Evolutionary conservation across 1,139 yeast genomes (phyloP).

Genomic region (Protomyces pachydermus): DNA sequence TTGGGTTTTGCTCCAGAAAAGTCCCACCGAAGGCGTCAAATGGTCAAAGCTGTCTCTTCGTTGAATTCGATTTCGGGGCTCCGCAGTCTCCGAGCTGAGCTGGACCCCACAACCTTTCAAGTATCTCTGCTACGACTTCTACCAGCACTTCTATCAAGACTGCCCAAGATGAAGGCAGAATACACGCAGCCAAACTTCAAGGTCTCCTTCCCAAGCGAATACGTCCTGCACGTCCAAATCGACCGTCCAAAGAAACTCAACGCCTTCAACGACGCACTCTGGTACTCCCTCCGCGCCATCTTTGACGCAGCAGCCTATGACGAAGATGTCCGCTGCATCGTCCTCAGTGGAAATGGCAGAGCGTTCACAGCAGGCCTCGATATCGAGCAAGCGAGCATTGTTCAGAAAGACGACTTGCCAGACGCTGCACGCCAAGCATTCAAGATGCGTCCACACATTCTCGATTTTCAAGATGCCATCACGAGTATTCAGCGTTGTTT

Average conservation of each 20-base stretch:
- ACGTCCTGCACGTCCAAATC: slow-evolving; percentile 56
- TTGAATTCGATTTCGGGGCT: too few species aligned
- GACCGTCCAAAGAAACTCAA: slow-evolving; percentile 49
- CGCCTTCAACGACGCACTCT: slow-evolving; percentile 35
- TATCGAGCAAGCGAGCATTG: slow-evolving; percentile 40
- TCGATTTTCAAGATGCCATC: slow-evolving; percentile 25
- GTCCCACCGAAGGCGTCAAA: too few species aligned
- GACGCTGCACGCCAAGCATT: slow-evolving; percentile 13
- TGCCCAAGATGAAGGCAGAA: neutral
- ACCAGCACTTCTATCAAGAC: too few species aligned
- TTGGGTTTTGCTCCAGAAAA: too few species aligned
- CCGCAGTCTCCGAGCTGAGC: too few species aligned
- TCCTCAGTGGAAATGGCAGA: slow-evolving; percentile 56
- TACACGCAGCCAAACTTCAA: slow-evolving; percentile 12
- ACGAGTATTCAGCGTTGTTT: slow-evolving; percentile 7
- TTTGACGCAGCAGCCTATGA: slow-evolving; percentile 49
- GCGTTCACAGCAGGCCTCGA: slow-evolving; percentile 66
- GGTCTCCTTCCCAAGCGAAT: slow-evolving; percentile 43
- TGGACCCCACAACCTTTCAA: too few species aligned
- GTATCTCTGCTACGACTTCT: too few species aligned
- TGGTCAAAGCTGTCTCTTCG: too few species aligned
- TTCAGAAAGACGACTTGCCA: neutral
- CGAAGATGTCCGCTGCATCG: slow-evolving; percentile 49
- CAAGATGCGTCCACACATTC: slow-evolving; percentile 14
- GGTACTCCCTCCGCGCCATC: slow-evolving; percentile 54